These are phyloP conservation scores for Wickerhamiella parazyma DNA, from an alignment of 805 yeast genomes.

Conservation along the genomic window DNA sequence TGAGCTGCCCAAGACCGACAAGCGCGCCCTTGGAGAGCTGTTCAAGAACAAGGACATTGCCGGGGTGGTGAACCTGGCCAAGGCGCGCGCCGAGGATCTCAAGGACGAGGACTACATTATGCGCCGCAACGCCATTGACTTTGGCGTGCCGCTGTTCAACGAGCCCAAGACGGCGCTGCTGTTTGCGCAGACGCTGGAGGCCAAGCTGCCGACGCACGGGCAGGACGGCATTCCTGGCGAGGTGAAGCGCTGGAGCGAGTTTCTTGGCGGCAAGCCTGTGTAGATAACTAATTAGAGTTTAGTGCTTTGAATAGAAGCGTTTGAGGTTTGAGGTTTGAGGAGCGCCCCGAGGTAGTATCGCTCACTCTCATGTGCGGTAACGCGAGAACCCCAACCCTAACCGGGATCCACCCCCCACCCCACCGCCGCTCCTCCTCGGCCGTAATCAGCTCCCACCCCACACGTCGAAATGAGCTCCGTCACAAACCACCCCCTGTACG, in stretches of 20 bases:
- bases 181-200: slow-evolving; percentile 71
- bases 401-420: slow-evolving; percentile 2
- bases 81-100: slow-evolving; percentile 72
- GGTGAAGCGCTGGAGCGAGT: slow-evolving; percentile 94
- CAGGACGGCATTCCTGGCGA: slow-evolving; percentile 55
- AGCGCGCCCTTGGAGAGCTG: slow-evolving; percentile 83
- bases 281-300: not conserved
- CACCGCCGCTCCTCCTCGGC: slow-evolving; percentile 1
- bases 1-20: slow-evolving; percentile 86
- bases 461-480: slow-evolving; percentile 9
- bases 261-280: slow-evolving; percentile 85
- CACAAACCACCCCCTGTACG: slow-evolving; percentile 18
- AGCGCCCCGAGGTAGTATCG: too few species aligned
- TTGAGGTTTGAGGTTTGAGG: too few species aligned
- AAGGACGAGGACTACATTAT: slow-evolving; percentile 86
- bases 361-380: not conserved
- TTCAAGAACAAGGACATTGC: slow-evolving; percentile 76
- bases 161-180: slow-evolving; percentile 88
- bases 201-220: slow-evolving; percentile 46
- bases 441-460: not conserved
- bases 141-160: slow-evolving; percentile 89
- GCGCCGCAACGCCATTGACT: slow-evolving; percentile 99
- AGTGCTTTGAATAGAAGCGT: too few species aligned
- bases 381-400: not conserved
- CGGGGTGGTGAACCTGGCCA: slow-evolving; percentile 85